Evolutionary conservation across 768 basidiomycete genomes (phyloP), one percentile per base, ranked within the genome.

Genomic region (Macrolepiota albuminosa): DNA sequence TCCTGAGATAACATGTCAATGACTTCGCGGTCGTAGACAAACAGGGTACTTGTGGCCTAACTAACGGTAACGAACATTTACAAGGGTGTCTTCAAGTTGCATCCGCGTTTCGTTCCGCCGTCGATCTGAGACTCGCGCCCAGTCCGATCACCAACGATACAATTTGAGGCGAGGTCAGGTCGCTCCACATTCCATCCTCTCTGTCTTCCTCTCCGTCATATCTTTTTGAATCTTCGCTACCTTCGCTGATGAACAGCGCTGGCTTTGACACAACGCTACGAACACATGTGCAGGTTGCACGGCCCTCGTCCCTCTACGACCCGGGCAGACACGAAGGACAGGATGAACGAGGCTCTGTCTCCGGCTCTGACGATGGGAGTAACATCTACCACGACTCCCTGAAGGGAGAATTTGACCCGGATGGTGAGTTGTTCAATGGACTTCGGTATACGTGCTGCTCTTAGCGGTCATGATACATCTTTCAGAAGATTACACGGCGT

Each of bases 311-410:
- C 53, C 66, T 73, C 61, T 68, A 68, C 61, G 57, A 58, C 49
- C 42, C 64, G 37, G 62, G 59, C 40, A 57, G 66, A 51, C 61
- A 37, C 34, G 73, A 73, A 39, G 71, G 70, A 64, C 67, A 70
- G 61, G 79, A 81, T 57, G 81, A 81, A 62, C 76, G 75, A 54
- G 78, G 76, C 56, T 86, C 84, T 10, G 74, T 78, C 66, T 80
- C 83, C 7, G 81, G 78, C 59, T 85, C 85, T 59, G 85, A 86
- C 61, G 84, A 85, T 64, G 83, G 82, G 36, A 72, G 65, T 58
- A 75, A 73, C 63, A 63, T 70, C 43, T 77, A 78, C 69, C 42
- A 59, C 54, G 72, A 78, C 48, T 39, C 65, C 26, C 59, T 72
- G 51, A 83, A 75, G 71, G 71, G 66, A 47, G 82, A 83, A 11